These are phyloP conservation scores for Fusarium solani-melongenae DNA, from an alignment of 2,329 filamentous ascomycete species.

Conservation along the genomic window DNA sequence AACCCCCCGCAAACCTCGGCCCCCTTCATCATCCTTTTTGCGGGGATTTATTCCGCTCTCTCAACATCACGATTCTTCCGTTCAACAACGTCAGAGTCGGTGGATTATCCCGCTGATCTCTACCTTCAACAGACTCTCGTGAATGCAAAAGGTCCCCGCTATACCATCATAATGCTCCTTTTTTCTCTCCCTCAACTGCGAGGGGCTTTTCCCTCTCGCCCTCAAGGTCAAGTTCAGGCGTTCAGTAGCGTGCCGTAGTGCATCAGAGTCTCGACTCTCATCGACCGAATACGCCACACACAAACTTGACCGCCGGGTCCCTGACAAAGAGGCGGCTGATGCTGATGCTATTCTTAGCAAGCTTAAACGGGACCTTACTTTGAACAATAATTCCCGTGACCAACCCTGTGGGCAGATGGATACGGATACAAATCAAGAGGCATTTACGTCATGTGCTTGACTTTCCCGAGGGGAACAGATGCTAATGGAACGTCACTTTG, in stretches of 20 bases:
- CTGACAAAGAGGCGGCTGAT: not conserved
- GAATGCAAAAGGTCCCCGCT: not conserved
- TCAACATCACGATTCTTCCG: not conserved
- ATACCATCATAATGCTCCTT: not conserved
- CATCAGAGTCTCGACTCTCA: slow-evolving; percentile 4
- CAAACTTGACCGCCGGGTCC: not conserved
- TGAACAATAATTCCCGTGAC: not conserved
- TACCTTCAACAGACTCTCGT: not conserved
- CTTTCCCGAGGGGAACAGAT: not conserved
- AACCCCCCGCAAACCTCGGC: slow-evolving; percentile 20
- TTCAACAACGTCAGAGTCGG: slow-evolving; percentile 5
- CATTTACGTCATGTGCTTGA: slow-evolving; percentile 9
- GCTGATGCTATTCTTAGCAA: slow-evolving; percentile 1
- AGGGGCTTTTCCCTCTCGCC: not conserved
- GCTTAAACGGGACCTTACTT: not conserved
- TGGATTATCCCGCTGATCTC: slow-evolving; percentile 3
- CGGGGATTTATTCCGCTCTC: slow-evolving; percentile 1
- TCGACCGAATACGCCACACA: not conserved
- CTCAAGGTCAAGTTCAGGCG: not conserved
- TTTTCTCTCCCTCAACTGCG: not conserved
- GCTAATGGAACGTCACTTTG: not conserved
- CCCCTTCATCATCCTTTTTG: not conserved
- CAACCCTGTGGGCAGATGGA: not conserved
- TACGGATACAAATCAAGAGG: not conserved
- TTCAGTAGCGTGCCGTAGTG: not conserved